Base-by-base conservation (phyloP, 257 asterid species). In the Plantago major region DNA sequence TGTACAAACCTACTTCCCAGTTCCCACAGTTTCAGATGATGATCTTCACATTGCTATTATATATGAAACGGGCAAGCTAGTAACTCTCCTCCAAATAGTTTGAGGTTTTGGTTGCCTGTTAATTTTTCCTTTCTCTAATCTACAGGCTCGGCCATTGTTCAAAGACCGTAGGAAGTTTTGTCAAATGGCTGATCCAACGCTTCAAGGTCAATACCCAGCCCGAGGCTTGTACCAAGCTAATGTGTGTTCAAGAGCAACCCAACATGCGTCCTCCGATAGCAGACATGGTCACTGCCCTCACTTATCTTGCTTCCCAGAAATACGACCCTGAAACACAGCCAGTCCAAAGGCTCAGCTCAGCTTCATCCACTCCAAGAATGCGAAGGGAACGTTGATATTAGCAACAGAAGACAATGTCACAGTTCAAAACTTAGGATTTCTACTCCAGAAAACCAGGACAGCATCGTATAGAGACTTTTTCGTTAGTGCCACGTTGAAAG, bases 91-190 rank as follows among this genome's bases (percentile, higher is more conserved):
- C 40, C 40, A 33, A 4, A 33, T 33, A 33, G 7, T 33, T 33
- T 33, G 40, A 33, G 40, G 40, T 33, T 33, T 33, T 33, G 40
- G 7, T 33, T 33, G 40, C 40, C 40, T 33, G 40, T 33, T 33
- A 33, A 33, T 33, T 5, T 2, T 33, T 33, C 40, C 40, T 33
- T 33, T 28, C 10, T 7, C 26, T 52, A 42, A 64, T 59, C 60
- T 78, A 74, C 74, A 78, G 84, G 84, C 84, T 50, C 82, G 82
- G 4, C 85, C 85, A 6, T 70, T 80, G 49, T 76, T 80, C 63
- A 70, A 73, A 71, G 85, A 80, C 67, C 80, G 80, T 28, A 62
- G 78, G 64, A 80, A 80, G 64, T 76, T 80, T 66, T 73, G 74
- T 5, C 82, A 76, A 33, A 80, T 80, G 82, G 82, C 80, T 0